A percentile compares a stretch with the other conserved stretches of the same genome.
Evolutionary conservation across 441 rosid species (phyloP).

Genomic region (Brassica hybrid): DNA sequence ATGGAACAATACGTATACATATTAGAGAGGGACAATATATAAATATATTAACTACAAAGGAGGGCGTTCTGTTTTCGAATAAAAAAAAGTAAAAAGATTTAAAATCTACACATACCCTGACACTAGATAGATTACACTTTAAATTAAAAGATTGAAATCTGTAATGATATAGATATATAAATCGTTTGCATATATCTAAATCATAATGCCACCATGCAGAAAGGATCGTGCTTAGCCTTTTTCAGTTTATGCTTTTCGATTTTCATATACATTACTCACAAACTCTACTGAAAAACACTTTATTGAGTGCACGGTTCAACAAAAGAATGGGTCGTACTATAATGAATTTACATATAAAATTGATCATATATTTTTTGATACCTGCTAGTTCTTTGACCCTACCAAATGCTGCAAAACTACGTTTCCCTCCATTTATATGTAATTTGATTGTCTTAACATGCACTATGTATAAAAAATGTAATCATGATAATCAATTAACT

Average conservation of each 20-base stretch:
- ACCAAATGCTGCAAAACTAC: background rate
- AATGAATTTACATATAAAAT: background rate
- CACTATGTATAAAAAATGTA: slow-evolving; percentile 3
- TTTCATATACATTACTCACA: background rate
- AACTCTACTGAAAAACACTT: background rate
- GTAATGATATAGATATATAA: no score
- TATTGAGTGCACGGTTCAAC: background rate
- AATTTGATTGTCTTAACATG: slow-evolving; percentile 4
- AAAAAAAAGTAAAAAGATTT: no score
- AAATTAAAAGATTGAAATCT: no score
- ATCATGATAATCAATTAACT: slow-evolving; percentile 27
- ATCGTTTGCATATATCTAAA: no score
- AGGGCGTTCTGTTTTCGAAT: no score
- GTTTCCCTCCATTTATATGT: slow-evolving; percentile 30
- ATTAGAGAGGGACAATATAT: no score
- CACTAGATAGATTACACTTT: no score
- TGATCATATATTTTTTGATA: background rate
- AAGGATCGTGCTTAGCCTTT: slow-evolving; percentile 29
- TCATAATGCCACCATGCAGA: slow-evolving; percentile 31
- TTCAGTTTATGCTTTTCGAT: slow-evolving; percentile 11
- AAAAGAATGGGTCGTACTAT: background rate
- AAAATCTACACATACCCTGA: no score
- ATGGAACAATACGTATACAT: no score
- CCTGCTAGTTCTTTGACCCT: slow-evolving; percentile 21
- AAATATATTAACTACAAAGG: no score